These are phyloP conservation scores for Eleusine coracana DNA, from an alignment of 176 grass and related monocot species.

Conservation along the genomic window DNA sequence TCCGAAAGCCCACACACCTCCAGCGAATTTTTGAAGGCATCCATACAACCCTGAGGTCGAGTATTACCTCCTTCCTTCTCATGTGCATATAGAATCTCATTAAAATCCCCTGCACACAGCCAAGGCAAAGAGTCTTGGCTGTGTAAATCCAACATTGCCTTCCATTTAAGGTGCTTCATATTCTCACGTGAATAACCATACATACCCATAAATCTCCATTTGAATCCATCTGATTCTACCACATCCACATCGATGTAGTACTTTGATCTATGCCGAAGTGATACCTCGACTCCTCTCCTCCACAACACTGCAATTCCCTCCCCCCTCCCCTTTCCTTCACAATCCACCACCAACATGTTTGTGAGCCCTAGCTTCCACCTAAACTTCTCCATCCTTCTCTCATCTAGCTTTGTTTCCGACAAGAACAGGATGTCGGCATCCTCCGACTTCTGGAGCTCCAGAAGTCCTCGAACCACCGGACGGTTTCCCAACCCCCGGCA, in stretches of 20 bases:
- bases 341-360: background rate
- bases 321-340: background rate
- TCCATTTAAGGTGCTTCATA: no score
- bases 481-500: no score
- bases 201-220: background rate
- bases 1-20: background rate
- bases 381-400: background rate
- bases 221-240: no score
- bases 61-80: background rate
- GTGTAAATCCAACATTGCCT: no score
- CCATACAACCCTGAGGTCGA: background rate
- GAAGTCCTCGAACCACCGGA: no score
- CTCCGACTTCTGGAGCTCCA: background rate
- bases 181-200: background rate
- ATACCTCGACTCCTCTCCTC: background rate
- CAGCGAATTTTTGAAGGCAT: background rate
- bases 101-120: background rate
- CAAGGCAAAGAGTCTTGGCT: background rate
- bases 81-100: background rate
- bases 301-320: background rate
- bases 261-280: no score
- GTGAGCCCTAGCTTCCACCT: background rate
- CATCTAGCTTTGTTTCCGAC: background rate
- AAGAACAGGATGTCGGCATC: background rate
- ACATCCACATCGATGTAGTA: no score